Evolutionary conservation across 371 early-diverging fungal genomes (phyloP), one percentile per base, ranked within the genome.

Genomic region (Mortierella sp.): DNA sequence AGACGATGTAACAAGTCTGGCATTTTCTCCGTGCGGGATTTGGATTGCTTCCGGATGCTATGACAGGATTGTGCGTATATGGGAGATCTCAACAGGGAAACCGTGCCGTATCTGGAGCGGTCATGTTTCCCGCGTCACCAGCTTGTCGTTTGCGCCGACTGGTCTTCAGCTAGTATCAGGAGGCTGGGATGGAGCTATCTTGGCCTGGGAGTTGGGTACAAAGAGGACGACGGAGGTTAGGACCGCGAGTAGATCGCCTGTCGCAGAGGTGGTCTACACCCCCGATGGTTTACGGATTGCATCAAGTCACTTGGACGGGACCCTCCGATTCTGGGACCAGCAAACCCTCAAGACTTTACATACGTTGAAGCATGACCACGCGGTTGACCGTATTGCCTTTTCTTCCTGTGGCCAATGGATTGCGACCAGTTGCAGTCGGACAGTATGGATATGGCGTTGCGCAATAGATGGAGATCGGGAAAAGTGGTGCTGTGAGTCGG

Each of bases 361-460:
- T 14, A 19, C 19, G 47, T 19, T 19, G 19, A 11, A 47, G 19
- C n/a, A 6, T 1, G 2, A 11, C 6, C 11, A 11, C 5, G 14
- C 55, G 31, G 16, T 31, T 10, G 14, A 29, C 1, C 31, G 14
- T 4, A 34, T 58, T 0, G 58, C 58, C 19, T 5, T 58, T 13
- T 58, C 58, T 4, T 4, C 58, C 5, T 8, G 3, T 3, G 58
- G 19, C 34, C 16, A 2, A 3, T 58, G 58, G 58, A 14, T 66
- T 9, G 41, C 45, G 19, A 48, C 74, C 1, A 31, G 16, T 58
- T 4, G 24, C 2, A 67, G 66, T 47, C 55, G 7, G 5, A 74
- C 68, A 19, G 73, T 66, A 24, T 67, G 73, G 10, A 44, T 73
- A 11, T 73, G 73, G 68, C 63, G 48, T n/a, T n/a, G n/a, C n/a